Conservation (phyloP, 345 rosid genomes). For the Lagerstroemia speciosa region DNA sequence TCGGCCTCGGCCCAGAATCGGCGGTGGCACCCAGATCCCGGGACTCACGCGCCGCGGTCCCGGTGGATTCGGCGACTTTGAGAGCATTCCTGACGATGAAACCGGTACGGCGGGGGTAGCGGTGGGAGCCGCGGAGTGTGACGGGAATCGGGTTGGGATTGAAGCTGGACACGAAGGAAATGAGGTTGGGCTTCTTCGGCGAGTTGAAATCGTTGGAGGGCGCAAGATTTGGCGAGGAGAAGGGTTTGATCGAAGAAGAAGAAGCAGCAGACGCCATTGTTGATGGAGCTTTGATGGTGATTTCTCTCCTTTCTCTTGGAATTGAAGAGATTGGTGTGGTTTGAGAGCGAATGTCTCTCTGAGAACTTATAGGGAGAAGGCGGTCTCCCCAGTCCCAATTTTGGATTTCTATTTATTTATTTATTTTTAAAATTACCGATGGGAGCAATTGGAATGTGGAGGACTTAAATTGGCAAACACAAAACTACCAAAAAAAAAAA, state of each 20-base stretch:
- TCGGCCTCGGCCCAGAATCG: constrained; percentile 16
- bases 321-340: background rate
- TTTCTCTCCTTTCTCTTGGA: background rate
- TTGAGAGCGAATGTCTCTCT: background rate
- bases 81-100: constrained; percentile 10
- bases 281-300: background rate
- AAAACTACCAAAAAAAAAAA: too few relatives aligned
- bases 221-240: constrained; percentile 9
- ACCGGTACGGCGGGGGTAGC: background rate
- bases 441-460: background rate
- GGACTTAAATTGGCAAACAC: background rate
- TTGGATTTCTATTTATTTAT: background rate
- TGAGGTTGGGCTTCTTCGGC: constrained; percentile 9
- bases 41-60: constrained; percentile 1
- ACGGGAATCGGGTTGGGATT: constrained; percentile 18
- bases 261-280: constrained; percentile 7
- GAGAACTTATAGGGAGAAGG: background rate
- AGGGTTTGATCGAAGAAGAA: constrained; percentile 23
- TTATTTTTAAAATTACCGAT: background rate
- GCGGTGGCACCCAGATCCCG: background rate
- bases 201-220: constrained; percentile 2
- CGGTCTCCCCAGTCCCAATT: background rate
- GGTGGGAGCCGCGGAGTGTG: constrained; percentile 1
- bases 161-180: constrained; percentile 18
- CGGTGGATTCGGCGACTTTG: constrained; percentile 13